These are phyloP conservation scores for Rhizophagus clarus DNA, from an alignment of 192 early-diverging fungal genomes.

Conservation along the genomic window DNA sequence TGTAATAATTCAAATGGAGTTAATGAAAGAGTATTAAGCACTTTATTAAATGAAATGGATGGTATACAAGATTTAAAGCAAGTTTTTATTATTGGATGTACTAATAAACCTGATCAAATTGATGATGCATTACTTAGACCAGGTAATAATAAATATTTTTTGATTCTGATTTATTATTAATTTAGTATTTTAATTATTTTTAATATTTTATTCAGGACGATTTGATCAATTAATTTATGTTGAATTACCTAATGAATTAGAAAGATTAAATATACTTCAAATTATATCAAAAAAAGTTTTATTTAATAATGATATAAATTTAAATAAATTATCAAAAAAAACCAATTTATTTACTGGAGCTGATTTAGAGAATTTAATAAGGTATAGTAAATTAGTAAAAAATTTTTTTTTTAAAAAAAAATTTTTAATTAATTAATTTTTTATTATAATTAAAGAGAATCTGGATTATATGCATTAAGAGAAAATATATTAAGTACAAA, in stretches of 20 bases:
- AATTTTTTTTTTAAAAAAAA: not conserved
- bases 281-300: constrained; percentile 62
- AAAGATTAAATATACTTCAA: constrained; percentile 73
- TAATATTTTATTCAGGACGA: constrained; percentile 55
- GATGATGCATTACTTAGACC: constrained; percentile 84
- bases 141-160: constrained; percentile 42
- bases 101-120: constrained; percentile 83
- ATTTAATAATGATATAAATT: constrained; percentile 53
- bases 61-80: constrained; percentile 84
- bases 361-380: constrained; percentile 68
- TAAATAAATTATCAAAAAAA: constrained; percentile 49
- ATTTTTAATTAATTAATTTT: not conserved
- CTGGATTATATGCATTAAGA: constrained; percentile 36
- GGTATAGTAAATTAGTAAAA: constrained; percentile 35
- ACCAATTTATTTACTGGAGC: constrained; percentile 79
- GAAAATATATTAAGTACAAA: constrained; percentile 24
- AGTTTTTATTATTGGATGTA: constrained; percentile 91
- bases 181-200: not conserved
- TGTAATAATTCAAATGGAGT: constrained; percentile 72
- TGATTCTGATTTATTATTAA: not conserved
- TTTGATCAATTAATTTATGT: constrained; percentile 87
- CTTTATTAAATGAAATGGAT: constrained; percentile 98
- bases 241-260: constrained; percentile 53
- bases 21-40: constrained; percentile 87
- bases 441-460: constrained; percentile 24